A percentile compares a stretch with the other conserved stretches of the same genome.
These are phyloP conservation scores for Suhomyces atakaporum DNA, from an alignment of 1,139 yeast species.

Conservation along the genomic window DNA sequence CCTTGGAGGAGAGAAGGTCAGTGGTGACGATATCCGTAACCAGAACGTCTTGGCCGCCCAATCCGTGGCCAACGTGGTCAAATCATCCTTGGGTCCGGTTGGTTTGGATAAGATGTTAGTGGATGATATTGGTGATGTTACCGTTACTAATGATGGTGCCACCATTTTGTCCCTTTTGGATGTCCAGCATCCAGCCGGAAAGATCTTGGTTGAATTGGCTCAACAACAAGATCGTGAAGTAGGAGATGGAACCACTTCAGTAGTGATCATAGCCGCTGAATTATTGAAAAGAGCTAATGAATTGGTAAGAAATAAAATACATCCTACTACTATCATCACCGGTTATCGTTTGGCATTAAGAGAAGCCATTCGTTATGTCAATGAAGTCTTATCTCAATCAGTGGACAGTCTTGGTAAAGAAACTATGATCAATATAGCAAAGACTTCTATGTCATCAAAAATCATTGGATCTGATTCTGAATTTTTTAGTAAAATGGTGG, in stretches of 20 bases:
- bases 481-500: constrained; percentile 87
- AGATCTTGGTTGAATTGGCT: constrained; percentile 93
- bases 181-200: constrained; percentile 99
- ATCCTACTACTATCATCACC: constrained; percentile 96
- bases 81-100: constrained; percentile 96
- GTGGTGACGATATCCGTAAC: constrained; percentile 95
- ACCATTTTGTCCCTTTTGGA: constrained; percentile 88
- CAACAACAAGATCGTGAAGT: constrained; percentile 99
- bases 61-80: constrained; percentile 96
- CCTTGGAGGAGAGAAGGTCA: constrained; percentile 92
- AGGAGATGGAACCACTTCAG: constrained; percentile 98
- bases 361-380: constrained; percentile 88
- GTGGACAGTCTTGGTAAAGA: constrained; percentile 86
- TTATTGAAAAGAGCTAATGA: constrained; percentile 91
- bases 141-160: constrained; percentile 98
- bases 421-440: constrained; percentile 81
- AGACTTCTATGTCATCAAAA: constrained; percentile 96
- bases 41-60: constrained; percentile 96
- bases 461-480: constrained; percentile 95
- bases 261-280: constrained; percentile 93
- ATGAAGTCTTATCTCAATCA: constrained; percentile 78
- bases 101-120: constrained; percentile 98
- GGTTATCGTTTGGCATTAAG: constrained; percentile 93
- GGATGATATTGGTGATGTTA: constrained; percentile 98
- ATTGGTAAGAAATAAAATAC: constrained; percentile 87